Conservation (phyloP, 768 basidiomycete genomes). For the Inosperma sp. region DNA sequence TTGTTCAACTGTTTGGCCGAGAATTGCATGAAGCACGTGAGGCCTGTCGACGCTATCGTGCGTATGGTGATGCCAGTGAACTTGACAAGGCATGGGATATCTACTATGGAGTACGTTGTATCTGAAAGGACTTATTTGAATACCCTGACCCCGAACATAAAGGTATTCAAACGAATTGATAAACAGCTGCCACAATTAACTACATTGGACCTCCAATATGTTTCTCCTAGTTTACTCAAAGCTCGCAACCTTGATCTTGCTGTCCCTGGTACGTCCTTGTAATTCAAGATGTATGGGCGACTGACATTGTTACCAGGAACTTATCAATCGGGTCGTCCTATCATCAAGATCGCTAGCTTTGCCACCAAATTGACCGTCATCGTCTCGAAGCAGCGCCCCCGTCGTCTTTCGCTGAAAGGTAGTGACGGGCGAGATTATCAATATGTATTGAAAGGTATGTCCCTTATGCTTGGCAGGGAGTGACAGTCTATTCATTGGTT, state of each 20-base stretch:
- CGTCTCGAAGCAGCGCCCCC: constrained; percentile 93
- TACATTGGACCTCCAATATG: constrained; percentile 92
- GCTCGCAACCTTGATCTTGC: constrained; percentile 89
- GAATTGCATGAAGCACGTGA: constrained; percentile 91
- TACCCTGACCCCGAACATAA: background rate
- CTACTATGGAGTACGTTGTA: constrained; percentile 77
- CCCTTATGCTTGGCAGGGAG: background rate
- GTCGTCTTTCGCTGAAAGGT: constrained; percentile 81
- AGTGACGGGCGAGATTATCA: constrained; percentile 92
- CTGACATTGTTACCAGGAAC: constrained; percentile 52
- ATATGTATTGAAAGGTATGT: constrained; percentile 80
- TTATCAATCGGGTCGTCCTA: constrained; percentile 82
- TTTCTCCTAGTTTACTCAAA: constrained; percentile 87
- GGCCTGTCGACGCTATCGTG: constrained; percentile 80
- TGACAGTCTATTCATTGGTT: background rate
- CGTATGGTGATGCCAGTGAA: constrained; percentile 82
- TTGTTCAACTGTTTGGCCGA: constrained; percentile 88
- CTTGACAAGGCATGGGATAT: constrained; percentile 99
- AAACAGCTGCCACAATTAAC: constrained; percentile 88
- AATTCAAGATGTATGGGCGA: background rate
- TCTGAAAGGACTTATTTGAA: background rate
- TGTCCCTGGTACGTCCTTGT: constrained; percentile 69
- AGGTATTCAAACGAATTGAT: constrained; percentile 96
- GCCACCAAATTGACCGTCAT: constrained; percentile 89
- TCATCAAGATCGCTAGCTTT: constrained; percentile 81